Base-by-base conservation (phyloP, 2,329 filamentous ascomycete genomes). In the Alternaria sp. region DNA sequence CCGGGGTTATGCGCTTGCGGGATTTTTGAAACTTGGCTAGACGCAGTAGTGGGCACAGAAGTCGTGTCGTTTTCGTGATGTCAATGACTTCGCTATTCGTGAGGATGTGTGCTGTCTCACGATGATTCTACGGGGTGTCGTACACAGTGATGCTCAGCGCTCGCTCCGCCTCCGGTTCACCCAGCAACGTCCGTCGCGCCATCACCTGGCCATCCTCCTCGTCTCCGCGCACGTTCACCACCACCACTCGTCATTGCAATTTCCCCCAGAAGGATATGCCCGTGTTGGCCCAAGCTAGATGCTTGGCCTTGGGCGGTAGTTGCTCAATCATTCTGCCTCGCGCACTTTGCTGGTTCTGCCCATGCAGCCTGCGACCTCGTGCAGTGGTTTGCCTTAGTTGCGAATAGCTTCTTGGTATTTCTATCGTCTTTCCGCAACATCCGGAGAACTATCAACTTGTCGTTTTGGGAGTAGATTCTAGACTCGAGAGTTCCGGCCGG, bases 111-210 rank as follows among this genome's bases (percentile, higher is more conserved):
- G 60, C 63, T 66, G 57, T 50, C 32, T 44, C 52, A n/a, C 52
- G 21, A 54, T 32, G 21, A 54, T 32, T 51, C 45, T 28, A 56
- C 23, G 30, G 44, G 36, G 58, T 44, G 51, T 26, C 54, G 51
- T 56, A 49, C 25, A 23, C 43, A 13, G 13, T 56, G 13, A 46
- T 55, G 30, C 28, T 28, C 47, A 23, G 47, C 57, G 43, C 50
- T n/a, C 51, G 50, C 57, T 60, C 50, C 25, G 50, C 58, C 52
- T n/a, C 6, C 58, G 23, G 66, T 68, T 69, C 65, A 69, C 67
- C 67, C 57, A 69, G 67, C 67, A 62, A 62, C 60, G 25, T 44
- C 40, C 17, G 36, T 13, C 46, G 26, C 55, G 49, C 21, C 40
- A 52, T 43, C 61, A 44, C n/a, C 49, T 52, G 28, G 49, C 11